These are phyloP conservation scores for Ophiocordyceps australis DNA, from an alignment of 2,329 filamentous ascomycete species.

Conservation along the genomic window DNA sequence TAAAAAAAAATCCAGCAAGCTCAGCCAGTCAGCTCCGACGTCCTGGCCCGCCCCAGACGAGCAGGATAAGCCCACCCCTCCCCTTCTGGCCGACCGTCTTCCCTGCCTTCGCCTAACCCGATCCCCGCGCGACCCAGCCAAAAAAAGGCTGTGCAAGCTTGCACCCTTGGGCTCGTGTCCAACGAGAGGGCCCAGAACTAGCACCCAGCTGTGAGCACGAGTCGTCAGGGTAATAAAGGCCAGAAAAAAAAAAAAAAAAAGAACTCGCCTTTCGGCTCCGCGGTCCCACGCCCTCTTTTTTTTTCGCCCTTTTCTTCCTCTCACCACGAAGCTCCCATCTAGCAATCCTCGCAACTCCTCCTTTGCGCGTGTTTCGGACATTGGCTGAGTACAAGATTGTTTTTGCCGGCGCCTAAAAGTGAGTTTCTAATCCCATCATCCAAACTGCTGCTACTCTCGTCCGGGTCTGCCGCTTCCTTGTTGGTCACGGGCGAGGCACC, in stretches of 20 bases:
- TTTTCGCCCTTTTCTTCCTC: conserved; percentile 6
- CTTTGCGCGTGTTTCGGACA: conserved; percentile 26
- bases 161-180: conserved; percentile 5
- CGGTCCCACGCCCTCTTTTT: conserved; percentile 14
- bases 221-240: conserved; percentile 1
- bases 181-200: conserved; percentile 4
- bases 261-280: conserved; percentile 15
- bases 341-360: conserved; percentile 22
- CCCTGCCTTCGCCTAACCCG: conserved; percentile 11
- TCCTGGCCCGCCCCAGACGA: conserved; percentile 2
- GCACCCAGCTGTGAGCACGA: conserved; percentile 5
- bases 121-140: conserved; percentile 8
- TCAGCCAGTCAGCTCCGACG: conserved; percentile 3
- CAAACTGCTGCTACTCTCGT: neutral
- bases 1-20: neutral
- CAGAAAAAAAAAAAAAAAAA: conserved; percentile 9
- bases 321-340: conserved; percentile 11
- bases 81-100: conserved; percentile 10
- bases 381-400: conserved; percentile 24
- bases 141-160: conserved; percentile 8
- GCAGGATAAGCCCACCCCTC: conserved; percentile 7
- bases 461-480: neutral
- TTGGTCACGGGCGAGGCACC: no score
- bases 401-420: conserved; percentile 36
- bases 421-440: conserved; percentile 13